A percentile compares a stretch with the other conserved stretches of the same genome.
Evolutionary conservation across 1,284 basidiomycete genomes (phyloP).

Genomic region (Sanghuangporus sanghuang): DNA sequence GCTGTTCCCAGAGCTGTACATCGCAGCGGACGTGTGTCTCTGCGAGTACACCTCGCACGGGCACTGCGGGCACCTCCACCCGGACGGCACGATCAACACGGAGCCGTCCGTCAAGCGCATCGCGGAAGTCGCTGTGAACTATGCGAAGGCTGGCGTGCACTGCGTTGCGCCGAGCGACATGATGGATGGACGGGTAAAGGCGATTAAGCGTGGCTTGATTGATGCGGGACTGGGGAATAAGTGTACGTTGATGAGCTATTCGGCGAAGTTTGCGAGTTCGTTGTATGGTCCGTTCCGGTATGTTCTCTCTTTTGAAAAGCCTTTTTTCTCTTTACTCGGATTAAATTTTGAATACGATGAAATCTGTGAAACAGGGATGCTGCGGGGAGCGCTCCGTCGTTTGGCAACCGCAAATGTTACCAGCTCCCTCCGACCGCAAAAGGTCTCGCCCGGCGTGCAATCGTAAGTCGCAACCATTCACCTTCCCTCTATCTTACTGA

Average conservation of each 20-base stretch:
- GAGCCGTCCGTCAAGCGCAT: conserved; percentile 78
- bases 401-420: conserved; percentile 96
- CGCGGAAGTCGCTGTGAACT: conserved; percentile 88
- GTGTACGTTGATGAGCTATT: conserved; percentile 94
- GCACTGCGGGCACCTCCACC: conserved; percentile 85
- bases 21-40: conserved; percentile 96
- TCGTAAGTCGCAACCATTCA: conserved; percentile 50
- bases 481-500: neutral
- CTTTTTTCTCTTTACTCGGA: neutral
- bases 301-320: conserved; percentile 2
- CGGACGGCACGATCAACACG: conserved; percentile 73
- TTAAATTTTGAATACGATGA: neutral
- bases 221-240: conserved; percentile 80
- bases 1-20: conserved; percentile 81
- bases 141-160: conserved; percentile 93
- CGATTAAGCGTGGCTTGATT: conserved; percentile 86
- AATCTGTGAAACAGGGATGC: conserved; percentile 66
- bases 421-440: conserved; percentile 89
- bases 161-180: conserved; percentile 99
- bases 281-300: conserved; percentile 97
- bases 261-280: conserved; percentile 98
- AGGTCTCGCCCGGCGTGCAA: conserved; percentile 89
- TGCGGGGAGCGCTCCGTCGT: conserved; percentile 90
- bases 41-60: conserved; percentile 99
- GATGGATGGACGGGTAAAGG: conserved; percentile 96